Evolutionary conservation across 2,329 filamentous ascomycete genomes (phyloP), one percentile per base, ranked within the genome.

Genomic region (Phoma herbarum): DNA sequence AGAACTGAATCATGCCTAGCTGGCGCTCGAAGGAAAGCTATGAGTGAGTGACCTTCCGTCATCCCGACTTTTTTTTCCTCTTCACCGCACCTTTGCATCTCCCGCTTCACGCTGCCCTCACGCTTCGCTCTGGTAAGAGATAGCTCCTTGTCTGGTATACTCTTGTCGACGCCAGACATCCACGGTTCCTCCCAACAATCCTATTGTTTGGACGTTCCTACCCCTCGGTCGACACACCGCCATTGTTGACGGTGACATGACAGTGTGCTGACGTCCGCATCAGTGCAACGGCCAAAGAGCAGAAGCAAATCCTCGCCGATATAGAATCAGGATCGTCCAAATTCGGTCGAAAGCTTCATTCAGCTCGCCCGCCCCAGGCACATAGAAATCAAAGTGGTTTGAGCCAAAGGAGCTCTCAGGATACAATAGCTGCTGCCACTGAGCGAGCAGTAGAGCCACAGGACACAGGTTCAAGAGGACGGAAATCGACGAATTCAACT

Each of bases 11-110:
- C 65, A 77, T 78, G 75, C 73, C 75, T 65, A 77, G 73, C 69
- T 75, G 75, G 74, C 72, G 73, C 60, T 73, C 73, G 64, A 75
- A 73, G 57, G 69, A 71, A 64, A 78, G 74, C 74, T 76, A 76
- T 67, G 75, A 77, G 75, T 78, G 68, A 76, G 75, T 73, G 50
- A 53, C 39, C 57, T 51, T 58, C 57, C 52, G 57, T 55, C 47
- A 52, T 59, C 57, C 46, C 37, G 56, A 57, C 49, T 55, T 53
- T 54, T 63, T 50, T 63, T 60, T 58, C 60, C 14, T 56, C 52
- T 56, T 57, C 66, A 63, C 64, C 64, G 55, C 61, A 51, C 43
- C 55, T 61, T 66, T 57, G 56, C 56, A 46, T 37, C 28, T 42
- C 51, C 43, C 52, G 50, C 56, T 41, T 31, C 50, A 59, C 48